Evolutionary conservation across 495 filamentous ascomycete species (phyloP).

Genomic region (Terfezia claveryi): DNA sequence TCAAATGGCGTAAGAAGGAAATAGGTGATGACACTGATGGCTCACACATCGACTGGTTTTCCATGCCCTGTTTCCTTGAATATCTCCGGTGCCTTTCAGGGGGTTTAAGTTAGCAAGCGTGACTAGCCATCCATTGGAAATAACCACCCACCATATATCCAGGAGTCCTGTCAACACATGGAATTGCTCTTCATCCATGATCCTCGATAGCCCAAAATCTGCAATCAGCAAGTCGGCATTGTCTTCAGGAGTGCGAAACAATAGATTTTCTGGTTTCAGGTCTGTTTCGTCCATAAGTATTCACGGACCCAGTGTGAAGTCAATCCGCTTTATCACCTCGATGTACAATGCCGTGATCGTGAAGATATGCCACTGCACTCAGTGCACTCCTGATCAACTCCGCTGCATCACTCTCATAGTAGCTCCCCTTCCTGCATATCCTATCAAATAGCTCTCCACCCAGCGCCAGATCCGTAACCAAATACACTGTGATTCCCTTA

Average conservation of each 20-base stretch:
- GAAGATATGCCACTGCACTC: slow-evolving; percentile 91
- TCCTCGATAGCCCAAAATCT: slow-evolving; percentile 80
- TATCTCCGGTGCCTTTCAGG: slow-evolving; percentile 36
- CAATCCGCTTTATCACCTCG: slow-evolving; percentile 31
- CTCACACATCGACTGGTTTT: slow-evolving; percentile 63
- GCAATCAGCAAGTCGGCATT: slow-evolving; percentile 83
- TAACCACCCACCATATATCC: slow-evolving; percentile 52
- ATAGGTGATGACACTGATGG: slow-evolving; percentile 71
- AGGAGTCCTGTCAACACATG: slow-evolving; percentile 87
- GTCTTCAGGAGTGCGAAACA: slow-evolving; percentile 61
- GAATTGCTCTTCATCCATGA: slow-evolving; percentile 99
- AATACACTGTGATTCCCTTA: slow-evolving; percentile 43
- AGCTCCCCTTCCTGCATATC: slow-evolving; percentile 92
- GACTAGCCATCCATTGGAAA: too few species aligned
- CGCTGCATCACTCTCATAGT: slow-evolving; percentile 92
- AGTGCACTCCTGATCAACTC: slow-evolving; percentile 86
- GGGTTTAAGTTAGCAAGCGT: too few species aligned
- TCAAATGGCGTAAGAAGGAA: slow-evolving; percentile 96
- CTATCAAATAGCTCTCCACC: slow-evolving; percentile 95
- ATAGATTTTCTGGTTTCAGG: slow-evolving; percentile 53
- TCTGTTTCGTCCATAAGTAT: slow-evolving; percentile 18
- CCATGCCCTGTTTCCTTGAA: slow-evolving; percentile 61
- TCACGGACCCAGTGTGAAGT: neutral
- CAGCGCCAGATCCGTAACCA: slow-evolving; percentile 90
- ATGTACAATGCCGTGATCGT: slow-evolving; percentile 96